Conservation (phyloP, 169 alveolate species). For the Plasmodium yoelii region DNA sequence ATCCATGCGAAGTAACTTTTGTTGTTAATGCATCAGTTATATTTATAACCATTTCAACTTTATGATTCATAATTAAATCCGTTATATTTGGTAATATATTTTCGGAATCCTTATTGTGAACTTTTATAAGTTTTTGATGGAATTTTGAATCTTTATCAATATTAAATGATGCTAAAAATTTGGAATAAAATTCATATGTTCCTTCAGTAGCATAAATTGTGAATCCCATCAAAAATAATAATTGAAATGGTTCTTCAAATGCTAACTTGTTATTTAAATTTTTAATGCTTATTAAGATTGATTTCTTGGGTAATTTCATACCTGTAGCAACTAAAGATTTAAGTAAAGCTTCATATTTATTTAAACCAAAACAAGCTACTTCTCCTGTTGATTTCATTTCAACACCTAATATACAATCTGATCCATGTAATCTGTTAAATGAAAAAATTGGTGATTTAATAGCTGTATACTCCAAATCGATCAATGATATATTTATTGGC, state of each 20-base stretch:
- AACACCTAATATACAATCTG: slow-evolving; percentile 93
- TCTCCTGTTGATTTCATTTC: slow-evolving; percentile 93
- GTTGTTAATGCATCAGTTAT: slow-evolving; percentile 80
- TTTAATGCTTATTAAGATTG: slow-evolving; percentile 80
- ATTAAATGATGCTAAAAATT: slow-evolving; percentile 53
- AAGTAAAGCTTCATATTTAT: slow-evolving; percentile 90
- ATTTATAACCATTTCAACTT: slow-evolving; percentile 83
- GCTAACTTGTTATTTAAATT: slow-evolving; percentile 80
- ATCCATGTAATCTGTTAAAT: slow-evolving; percentile 87
- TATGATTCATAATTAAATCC: slow-evolving; percentile 79
- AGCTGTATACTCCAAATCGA: slow-evolving; percentile 90
- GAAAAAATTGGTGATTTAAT: slow-evolving; percentile 91
- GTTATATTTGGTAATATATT: slow-evolving; percentile 52
- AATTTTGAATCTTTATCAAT: slow-evolving; percentile 67
- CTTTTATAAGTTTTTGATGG: slow-evolving; percentile 77
- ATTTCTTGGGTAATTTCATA: slow-evolving; percentile 82
- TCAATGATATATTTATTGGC: slow-evolving; percentile 87
- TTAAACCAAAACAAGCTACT: slow-evolving; percentile 89
- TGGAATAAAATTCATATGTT: slow-evolving; percentile 77
- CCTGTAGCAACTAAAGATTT: slow-evolving; percentile 91
- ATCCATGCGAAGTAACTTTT: slow-evolving; percentile 78
- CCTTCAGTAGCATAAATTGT: slow-evolving; percentile 87
- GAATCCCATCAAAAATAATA: slow-evolving; percentile 80
- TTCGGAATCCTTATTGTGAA: slow-evolving; percentile 70
- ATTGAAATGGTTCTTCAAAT: slow-evolving; percentile 79